Conservation (phyloP, 2,329 filamentous ascomycete genomes). For the Apiospora malaysiana region DNA sequence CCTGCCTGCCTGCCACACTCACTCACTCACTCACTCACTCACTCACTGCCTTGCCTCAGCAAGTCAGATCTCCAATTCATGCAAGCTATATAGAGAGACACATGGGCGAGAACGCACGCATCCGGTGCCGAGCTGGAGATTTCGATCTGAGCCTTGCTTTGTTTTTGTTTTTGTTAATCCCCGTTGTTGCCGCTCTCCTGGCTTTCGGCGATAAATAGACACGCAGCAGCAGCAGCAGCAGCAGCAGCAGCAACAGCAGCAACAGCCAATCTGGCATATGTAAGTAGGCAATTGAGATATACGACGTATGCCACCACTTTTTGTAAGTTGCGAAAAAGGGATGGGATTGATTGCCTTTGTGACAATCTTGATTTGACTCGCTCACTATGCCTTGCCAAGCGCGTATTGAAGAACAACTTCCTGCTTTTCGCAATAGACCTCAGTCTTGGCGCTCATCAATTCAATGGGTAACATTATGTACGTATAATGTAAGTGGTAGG, state of each 20-base stretch:
- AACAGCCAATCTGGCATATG: background rate
- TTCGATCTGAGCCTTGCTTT: constrained; percentile 5
- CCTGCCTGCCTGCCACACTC: too few species aligned
- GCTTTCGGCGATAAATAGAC: background rate
- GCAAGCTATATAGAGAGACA: constrained; percentile 15
- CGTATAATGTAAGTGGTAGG: background rate
- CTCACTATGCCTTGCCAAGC: background rate
- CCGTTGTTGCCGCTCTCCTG: background rate
- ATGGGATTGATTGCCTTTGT: background rate
- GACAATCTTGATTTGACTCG: background rate
- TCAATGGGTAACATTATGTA: background rate
- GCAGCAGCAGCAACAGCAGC: background rate
- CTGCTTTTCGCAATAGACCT: background rate
- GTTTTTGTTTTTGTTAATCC: background rate
- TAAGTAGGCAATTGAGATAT: background rate
- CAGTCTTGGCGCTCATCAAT: background rate
- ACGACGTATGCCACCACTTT: background rate
- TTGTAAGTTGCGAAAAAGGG: background rate
- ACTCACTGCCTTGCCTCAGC: too few species aligned
- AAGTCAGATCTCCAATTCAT: background rate
- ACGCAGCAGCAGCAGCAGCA: background rate
- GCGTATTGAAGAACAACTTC: background rate
- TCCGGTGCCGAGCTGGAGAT: background rate
- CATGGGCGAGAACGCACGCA: background rate
- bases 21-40: too few species aligned